Base-by-base conservation (phyloP, 2,329 filamentous ascomycete species). In the Fusarium sp. region DNA sequence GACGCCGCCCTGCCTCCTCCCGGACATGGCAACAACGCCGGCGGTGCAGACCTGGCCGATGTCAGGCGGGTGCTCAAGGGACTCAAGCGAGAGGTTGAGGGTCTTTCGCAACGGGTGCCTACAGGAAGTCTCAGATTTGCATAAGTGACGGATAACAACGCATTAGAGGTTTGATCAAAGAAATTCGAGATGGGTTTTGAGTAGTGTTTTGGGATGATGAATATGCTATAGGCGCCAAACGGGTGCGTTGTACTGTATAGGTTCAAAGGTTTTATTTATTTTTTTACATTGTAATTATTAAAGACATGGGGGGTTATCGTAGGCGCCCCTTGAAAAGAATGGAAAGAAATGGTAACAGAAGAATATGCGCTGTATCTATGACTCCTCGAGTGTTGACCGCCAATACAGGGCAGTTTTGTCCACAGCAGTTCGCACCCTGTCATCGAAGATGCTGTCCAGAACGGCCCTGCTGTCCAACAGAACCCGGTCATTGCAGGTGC, bases 51-150 rank as follows among this genome's bases (percentile, higher is more conserved):
- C 54, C 73, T 84, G 25, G 78, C 79, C 20, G 82, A 85, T 43
- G 72, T 86, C 34, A 73, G 82, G 59, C 76, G 83, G 18, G 76
- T 79, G 55, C 75, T 86, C 43, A 82, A 79, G 73, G 78, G 80
- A 27, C 69, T 84, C 49, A 80, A 79, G 69, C 79, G 84, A 54
- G 80, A 84, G 21, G 82, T 86, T 13, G 80, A 82, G 7, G 81
- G 80, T 8, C 66, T 86, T 51, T 77, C 82, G 21, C 82, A 83
- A 73, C 77, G 82, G 42, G 78, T 79, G n/a, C 79, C 82, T 6
- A 76, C 79, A 14, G 80, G 79, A 45, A 83, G 79, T 66, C 72
- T 86, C 63, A 80, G 84, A 51, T 86, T 85, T 75, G 78, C 81
- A 73, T 86, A 76, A 81, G 58, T 58, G 47, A 41, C 20, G 50